phyloP scores from a whole-genome alignment of 805 yeast genomes.

The Pichia occidentalis region DNA sequence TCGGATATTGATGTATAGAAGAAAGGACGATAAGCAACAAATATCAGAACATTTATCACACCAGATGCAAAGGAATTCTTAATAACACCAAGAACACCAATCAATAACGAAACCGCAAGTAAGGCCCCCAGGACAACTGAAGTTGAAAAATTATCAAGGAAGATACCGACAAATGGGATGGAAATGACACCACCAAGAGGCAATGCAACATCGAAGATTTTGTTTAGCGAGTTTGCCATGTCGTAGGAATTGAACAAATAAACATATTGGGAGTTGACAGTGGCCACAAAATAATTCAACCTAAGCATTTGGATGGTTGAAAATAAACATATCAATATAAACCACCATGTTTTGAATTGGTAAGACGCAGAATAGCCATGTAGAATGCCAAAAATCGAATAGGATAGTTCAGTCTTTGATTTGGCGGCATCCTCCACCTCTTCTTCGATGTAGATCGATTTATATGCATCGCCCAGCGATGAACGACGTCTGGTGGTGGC shows the following conservation, averaged over 20 bases:
- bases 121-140: conserved; percentile 37
- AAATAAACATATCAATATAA: conserved; percentile 40
- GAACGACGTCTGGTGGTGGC: conserved; percentile 35
- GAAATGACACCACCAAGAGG: conserved; percentile 53
- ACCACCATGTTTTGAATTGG: conserved; percentile 50
- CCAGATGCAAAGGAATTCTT: conserved; percentile 35
- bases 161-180: conserved; percentile 47
- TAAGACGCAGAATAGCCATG: conserved; percentile 45
- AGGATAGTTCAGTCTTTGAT: conserved; percentile 24
- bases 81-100: conserved; percentile 45
- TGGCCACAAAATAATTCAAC: conserved; percentile 53
- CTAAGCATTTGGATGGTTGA: conserved; percentile 53
- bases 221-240: conserved; percentile 37
- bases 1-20: conserved; percentile 53
- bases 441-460: conserved; percentile 46
- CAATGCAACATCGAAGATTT: conserved; percentile 45
- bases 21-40: conserved; percentile 51
- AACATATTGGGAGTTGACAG: conserved; percentile 48
- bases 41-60: conserved; percentile 38
- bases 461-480: conserved; percentile 51
- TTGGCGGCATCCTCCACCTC: conserved; percentile 34
- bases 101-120: conserved; percentile 35
- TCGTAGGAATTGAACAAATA: conserved; percentile 36
- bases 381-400: conserved; percentile 46
- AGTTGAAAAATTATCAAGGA: conserved; percentile 44